phyloP scores from a whole-genome alignment of 148 eudicot genomes.

The Euryodendron excelsum region DNA sequence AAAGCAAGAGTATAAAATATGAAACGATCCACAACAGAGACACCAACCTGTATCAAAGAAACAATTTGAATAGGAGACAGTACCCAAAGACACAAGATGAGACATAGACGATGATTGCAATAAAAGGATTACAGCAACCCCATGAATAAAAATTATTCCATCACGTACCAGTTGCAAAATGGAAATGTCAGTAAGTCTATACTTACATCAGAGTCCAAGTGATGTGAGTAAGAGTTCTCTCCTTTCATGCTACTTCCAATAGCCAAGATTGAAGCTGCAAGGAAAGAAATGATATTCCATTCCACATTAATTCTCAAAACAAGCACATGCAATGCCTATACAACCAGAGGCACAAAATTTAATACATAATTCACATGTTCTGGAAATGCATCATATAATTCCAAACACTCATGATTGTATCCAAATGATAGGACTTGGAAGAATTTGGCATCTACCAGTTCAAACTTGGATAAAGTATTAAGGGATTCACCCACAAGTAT shows the following conservation, averaged over 20 bases:
- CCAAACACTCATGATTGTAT: background rate
- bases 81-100: background rate
- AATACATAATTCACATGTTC: background rate
- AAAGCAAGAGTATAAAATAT: constrained; percentile 95
- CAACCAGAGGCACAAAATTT: background rate
- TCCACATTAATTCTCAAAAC: background rate
- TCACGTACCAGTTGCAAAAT: constrained; percentile 5
- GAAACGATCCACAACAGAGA: constrained; percentile 97
- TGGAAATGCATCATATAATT: background rate
- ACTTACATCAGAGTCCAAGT: constrained; percentile 97
- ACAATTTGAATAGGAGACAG: background rate
- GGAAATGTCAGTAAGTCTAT: constrained; percentile 3
- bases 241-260: constrained; percentile 99
- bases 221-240: constrained; percentile 97
- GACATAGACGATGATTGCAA: background rate
- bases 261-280: constrained; percentile 91
- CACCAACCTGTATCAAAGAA: constrained; percentile 76
- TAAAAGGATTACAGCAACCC: constrained; percentile 5
- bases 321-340: background rate
- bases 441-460: background rate
- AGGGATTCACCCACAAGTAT: background rate
- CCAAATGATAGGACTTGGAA: background rate
- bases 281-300: constrained; percentile 3
- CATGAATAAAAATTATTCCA: background rate
- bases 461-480: background rate